Conservation (phyloP, 768 basidiomycete species). For the Peribolospora baueri region DNA sequence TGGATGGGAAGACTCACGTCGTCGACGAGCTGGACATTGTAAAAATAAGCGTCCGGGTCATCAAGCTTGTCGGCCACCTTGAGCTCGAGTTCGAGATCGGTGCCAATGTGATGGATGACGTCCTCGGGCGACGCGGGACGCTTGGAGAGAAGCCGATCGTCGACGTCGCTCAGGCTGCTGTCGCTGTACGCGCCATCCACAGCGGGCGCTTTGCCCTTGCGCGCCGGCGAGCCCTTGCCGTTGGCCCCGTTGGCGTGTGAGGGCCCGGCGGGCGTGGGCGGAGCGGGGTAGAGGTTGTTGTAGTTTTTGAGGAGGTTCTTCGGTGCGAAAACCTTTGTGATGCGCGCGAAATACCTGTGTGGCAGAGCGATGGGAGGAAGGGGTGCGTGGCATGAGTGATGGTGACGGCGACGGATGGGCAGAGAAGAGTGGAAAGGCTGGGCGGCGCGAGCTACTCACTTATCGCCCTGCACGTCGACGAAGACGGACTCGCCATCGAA, state of each 20-base stretch:
- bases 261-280: constrained; percentile 12
- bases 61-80: constrained; percentile 49
- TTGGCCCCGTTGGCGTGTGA: constrained; percentile 30
- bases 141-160: constrained; percentile 16
- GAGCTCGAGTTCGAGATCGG: constrained; percentile 47
- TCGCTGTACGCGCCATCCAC: no score
- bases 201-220: constrained; percentile 15
- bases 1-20: not conserved
- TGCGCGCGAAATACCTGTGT: constrained; percentile 50
- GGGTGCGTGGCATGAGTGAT: not conserved
- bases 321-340: constrained; percentile 47
- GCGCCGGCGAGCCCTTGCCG: constrained; percentile 13
- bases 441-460: constrained; percentile 26
- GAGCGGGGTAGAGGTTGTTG: constrained; percentile 3
- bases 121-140: no score
- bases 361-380: not conserved
- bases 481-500: constrained; percentile 73
- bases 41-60: constrained; percentile 58
- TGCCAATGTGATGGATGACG: constrained; percentile 39
- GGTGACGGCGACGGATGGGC: constrained; percentile 12
- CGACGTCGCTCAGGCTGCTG: constrained; percentile 22
- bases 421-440: not conserved
- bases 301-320: constrained; percentile 6
- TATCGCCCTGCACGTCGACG: constrained; percentile 65
- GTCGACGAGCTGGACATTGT: constrained; percentile 55